A percentile compares a stretch with the other conserved stretches of the same genome.
phyloP scores from a whole-genome alignment of 768 basidiomycete genomes.

The Calvatia gigantea region DNA sequence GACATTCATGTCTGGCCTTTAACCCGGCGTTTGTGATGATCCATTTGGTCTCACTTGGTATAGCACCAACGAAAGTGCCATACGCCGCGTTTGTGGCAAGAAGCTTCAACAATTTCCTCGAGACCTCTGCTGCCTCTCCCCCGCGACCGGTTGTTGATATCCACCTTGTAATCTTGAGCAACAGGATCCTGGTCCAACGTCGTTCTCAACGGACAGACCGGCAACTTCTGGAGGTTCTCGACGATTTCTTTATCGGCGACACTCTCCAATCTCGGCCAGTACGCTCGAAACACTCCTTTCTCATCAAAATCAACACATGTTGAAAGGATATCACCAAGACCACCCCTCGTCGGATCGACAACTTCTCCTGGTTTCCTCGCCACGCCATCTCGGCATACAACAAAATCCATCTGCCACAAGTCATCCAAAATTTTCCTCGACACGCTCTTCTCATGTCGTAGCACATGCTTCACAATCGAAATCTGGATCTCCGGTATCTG shows the following conservation, averaged over 20 bases:
- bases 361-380: constrained; percentile 5
- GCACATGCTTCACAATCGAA: neutral
- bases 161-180: neutral
- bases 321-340: neutral
- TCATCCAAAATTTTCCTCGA: constrained; percentile 1
- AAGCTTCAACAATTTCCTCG: constrained; percentile 4
- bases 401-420: neutral
- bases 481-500: neutral
- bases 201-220: neutral
- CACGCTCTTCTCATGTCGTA: neutral
- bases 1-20: constrained; percentile 6
- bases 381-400: constrained; percentile 1
- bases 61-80: neutral
- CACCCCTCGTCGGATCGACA: neutral
- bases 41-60: constrained; percentile 1
- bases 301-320: neutral
- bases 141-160: neutral
- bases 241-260: neutral
- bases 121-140: neutral
- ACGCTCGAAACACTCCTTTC: neutral
- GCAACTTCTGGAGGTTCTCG: neutral
- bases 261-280: constrained; percentile 2
- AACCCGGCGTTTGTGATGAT: constrained; percentile 2
- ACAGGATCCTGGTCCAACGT: neutral
- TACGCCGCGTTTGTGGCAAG: neutral